A percentile compares a stretch with the other conserved stretches of the same genome.
Conservation (phyloP, 1,284 basidiomycete species). For the Ganoderma leucocontextum region DNA sequence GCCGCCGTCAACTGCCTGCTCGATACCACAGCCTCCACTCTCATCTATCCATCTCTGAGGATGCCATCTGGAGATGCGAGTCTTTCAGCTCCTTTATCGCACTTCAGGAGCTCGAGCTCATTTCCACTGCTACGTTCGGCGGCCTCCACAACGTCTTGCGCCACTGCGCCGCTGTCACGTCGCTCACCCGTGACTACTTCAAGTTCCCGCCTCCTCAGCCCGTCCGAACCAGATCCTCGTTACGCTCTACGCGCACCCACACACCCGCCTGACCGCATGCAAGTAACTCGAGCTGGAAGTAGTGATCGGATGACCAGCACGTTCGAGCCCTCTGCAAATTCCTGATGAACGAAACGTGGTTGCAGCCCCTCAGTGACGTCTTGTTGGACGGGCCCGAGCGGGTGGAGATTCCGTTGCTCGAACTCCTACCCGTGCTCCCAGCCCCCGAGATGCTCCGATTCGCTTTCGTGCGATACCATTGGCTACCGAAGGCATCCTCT, state of each 20-base stretch:
- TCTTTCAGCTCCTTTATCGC: background rate
- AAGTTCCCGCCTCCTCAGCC: background rate
- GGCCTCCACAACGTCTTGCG: background rate
- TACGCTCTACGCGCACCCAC: background rate
- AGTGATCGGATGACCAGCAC: too few relatives aligned
- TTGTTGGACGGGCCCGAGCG: too few relatives aligned
- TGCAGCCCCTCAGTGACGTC: too few relatives aligned
- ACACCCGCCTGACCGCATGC: too few relatives aligned
- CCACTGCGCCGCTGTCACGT: constrained; percentile 3
- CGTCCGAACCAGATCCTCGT: background rate
- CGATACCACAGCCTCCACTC: background rate
- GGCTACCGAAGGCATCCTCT: too few relatives aligned
- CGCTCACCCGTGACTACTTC: background rate
- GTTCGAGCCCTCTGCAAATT: too few relatives aligned
- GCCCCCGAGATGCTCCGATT: too few relatives aligned
- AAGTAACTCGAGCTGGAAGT: too few relatives aligned
- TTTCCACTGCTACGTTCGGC: background rate
- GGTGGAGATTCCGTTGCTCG: too few relatives aligned
- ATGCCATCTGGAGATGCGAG: background rate
- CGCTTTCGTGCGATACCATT: too few relatives aligned
- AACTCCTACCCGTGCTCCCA: too few relatives aligned
- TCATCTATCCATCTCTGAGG: background rate
- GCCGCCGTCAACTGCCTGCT: background rate
- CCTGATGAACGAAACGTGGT: too few relatives aligned
- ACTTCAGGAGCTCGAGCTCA: constrained; percentile 10